Conservation (phyloP, 2,329 filamentous ascomycete species). For the Dactylellina haptotyla region DNA sequence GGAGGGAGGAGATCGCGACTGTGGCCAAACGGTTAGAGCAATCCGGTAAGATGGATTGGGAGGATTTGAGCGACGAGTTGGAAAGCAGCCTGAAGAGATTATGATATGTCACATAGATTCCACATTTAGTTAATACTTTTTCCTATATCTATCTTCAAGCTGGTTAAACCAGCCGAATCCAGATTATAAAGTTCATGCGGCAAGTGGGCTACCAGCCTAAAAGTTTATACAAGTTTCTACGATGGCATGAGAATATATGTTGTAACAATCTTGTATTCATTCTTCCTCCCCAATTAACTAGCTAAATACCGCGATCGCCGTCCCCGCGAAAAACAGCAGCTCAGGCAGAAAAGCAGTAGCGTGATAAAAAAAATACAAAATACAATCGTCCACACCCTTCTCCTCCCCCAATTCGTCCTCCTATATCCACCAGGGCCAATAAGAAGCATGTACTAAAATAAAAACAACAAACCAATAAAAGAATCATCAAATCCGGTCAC, state of each 20-base stretch:
- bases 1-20: slow-evolving; percentile 18
- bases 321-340: too few relatives aligned
- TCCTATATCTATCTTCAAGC: neutral
- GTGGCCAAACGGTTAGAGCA: slow-evolving; percentile 21
- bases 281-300: slow-evolving; percentile 9
- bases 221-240: too few relatives aligned
- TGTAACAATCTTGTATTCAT: neutral
- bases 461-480: slow-evolving; percentile 6
- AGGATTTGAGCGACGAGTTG: slow-evolving; percentile 30
- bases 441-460: neutral
- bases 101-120: neutral
- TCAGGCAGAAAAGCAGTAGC: too few relatives aligned
- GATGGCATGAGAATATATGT: too few relatives aligned
- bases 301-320: too few relatives aligned
- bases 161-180: too few relatives aligned
- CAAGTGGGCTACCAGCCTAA: too few relatives aligned
- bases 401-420: neutral
- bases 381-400: neutral
- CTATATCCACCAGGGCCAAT: slow-evolving; percentile 22
- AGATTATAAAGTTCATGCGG: too few relatives aligned
- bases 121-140: too few relatives aligned
- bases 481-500: slow-evolving; percentile 33
- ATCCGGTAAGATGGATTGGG: slow-evolving; percentile 39
- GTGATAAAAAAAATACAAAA: neutral
- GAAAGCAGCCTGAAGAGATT: slow-evolving; percentile 30